Conservation (phyloP, 2,329 filamentous ascomycete genomes). For the Diplodia seriata region DNA sequence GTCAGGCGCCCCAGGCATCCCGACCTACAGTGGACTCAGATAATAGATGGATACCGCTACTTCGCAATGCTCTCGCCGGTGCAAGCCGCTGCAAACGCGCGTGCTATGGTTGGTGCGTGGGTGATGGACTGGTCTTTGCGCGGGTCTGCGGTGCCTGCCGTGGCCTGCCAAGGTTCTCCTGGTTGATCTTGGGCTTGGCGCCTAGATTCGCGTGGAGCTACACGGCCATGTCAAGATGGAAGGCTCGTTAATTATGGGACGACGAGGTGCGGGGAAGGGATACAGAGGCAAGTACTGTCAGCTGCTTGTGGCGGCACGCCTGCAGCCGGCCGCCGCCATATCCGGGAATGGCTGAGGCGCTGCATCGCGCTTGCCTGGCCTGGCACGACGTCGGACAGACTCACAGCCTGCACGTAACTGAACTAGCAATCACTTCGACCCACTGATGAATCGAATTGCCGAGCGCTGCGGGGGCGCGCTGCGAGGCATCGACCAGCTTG, state of each 20-base stretch:
- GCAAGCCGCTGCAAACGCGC: constrained; percentile 2
- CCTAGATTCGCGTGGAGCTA: background rate
- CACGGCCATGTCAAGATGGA: background rate
- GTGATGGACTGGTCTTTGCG: background rate
- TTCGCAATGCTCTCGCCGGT: background rate
- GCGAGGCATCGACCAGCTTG: too few relatives aligned
- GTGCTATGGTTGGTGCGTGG: constrained; percentile 7
- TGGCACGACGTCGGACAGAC: background rate
- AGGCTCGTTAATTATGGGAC: background rate
- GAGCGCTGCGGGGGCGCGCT: background rate
- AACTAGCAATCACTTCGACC: background rate
- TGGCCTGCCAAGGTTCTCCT: constrained; percentile 14
- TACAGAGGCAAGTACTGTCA: constrained; percentile 1
- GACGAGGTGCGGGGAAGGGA: background rate
- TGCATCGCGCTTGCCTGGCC: too few relatives aligned
- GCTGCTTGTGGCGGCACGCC: background rate
- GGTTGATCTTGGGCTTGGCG: background rate
- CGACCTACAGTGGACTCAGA: constrained; percentile 18
- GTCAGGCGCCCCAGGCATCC: constrained; percentile 26
- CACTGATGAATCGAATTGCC: background rate
- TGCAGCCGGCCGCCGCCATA: constrained; percentile 2
- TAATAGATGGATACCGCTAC: constrained; percentile 26
- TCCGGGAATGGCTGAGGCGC: background rate
- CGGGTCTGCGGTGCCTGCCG: background rate
- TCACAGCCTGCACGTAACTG: background rate